Evolutionary conservation across 208 protist genomes (phyloP).

Genomic region (Crithidia brevicula): DNA sequence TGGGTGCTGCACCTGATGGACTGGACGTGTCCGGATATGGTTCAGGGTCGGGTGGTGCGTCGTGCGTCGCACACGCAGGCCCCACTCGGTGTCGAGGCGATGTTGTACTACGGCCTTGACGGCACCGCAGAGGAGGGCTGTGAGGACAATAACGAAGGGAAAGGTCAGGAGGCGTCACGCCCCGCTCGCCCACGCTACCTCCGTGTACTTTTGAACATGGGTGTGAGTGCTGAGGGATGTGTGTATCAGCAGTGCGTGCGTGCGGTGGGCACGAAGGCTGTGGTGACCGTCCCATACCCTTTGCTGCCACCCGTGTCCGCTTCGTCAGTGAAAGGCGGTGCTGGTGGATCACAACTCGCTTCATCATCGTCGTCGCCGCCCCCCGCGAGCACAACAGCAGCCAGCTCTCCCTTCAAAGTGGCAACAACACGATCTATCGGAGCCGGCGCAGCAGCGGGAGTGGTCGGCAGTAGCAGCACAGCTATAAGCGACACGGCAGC

Average conservation of each 20-base stretch:
- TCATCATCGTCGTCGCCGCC: background rate
- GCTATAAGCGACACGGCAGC: background rate
- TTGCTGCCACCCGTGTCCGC: slow-evolving; percentile 12
- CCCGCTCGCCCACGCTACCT: slow-evolving; percentile 20
- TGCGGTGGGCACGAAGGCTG: slow-evolving; percentile 23
- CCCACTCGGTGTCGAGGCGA: slow-evolving; percentile 27
- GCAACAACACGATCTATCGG: slow-evolving; percentile 4
- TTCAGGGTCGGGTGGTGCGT: slow-evolving; percentile 32
- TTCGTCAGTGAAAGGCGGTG: background rate
- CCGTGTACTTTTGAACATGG: slow-evolving; percentile 24
- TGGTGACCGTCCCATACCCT: slow-evolving; percentile 20
- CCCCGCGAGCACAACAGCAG: background rate
- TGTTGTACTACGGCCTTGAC: slow-evolving; percentile 34
- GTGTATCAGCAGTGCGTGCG: slow-evolving; percentile 31
- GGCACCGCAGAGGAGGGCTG: background rate
- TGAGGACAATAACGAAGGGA: background rate
- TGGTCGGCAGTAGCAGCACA: background rate
- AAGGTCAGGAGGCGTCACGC: background rate
- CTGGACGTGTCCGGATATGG: slow-evolving; percentile 39
- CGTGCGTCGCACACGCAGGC: background rate
- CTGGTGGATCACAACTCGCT: no score
- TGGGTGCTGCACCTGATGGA: slow-evolving; percentile 30
- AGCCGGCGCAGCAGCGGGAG: background rate
- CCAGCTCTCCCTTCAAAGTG: slow-evolving; percentile 1
- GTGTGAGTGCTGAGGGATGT: background rate